Percentiles rank a stretch among this genome's conserved stretches.
Evolutionary conservation across 2,329 filamentous ascomycete species (phyloP).

Genomic region (Helminthosporium solani): DNA sequence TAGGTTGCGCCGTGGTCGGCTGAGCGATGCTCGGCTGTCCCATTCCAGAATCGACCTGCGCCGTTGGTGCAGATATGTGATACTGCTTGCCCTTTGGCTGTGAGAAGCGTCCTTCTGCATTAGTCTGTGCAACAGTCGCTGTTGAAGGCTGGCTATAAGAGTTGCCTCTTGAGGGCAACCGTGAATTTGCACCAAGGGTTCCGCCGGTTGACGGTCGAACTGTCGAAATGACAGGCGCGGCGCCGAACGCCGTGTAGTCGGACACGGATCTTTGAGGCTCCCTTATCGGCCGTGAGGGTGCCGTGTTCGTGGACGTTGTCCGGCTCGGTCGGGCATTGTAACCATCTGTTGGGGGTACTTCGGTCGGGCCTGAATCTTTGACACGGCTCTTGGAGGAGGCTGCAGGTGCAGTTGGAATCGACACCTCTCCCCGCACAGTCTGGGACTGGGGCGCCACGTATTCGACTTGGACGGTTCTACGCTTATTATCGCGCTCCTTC

Average conservation of each 20-base stretch:
- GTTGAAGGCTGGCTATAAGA: constrained; percentile 87
- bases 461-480: constrained; percentile 93
- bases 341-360: constrained; percentile 42
- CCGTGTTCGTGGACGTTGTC: constrained; percentile 22
- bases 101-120: constrained; percentile 84
- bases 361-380: constrained; percentile 56
- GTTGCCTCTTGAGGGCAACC: constrained; percentile 70
- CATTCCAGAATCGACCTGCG: constrained; percentile 48
- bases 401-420: constrained; percentile 35
- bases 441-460: constrained; percentile 91
- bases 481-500: constrained; percentile 76
- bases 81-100: constrained; percentile 70
- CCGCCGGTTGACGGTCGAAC: constrained; percentile 75
- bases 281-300: constrained; percentile 40
- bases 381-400: constrained; percentile 53
- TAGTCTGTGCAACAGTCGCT: constrained; percentile 83
- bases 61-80: constrained; percentile 67
- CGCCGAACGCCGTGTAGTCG: constrained; percentile 46
- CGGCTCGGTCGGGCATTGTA: constrained; percentile 29
- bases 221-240: constrained; percentile 46
- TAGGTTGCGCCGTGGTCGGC: constrained; percentile 62
- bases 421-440: constrained; percentile 69
- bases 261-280: constrained; percentile 55
- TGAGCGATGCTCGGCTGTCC: constrained; percentile 56
- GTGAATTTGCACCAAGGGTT: constrained; percentile 61